phyloP scores from a whole-genome alignment of 345 rosid species.

The Gossypium sturtianum region DNA sequence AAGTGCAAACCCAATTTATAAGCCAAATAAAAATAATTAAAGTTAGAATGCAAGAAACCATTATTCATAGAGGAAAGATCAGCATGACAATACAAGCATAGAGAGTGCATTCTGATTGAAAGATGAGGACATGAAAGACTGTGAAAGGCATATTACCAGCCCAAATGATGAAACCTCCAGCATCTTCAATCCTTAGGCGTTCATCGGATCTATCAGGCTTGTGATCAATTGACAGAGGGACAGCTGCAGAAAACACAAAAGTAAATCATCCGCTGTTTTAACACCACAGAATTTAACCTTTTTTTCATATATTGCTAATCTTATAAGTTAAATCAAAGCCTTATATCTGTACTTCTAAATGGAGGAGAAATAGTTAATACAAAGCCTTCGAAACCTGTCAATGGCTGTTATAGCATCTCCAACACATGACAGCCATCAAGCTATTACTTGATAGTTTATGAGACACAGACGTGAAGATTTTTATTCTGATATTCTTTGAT shows the following conservation, averaged over 20 bases:
- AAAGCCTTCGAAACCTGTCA: neutral
- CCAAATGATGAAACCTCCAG: constrained; percentile 48
- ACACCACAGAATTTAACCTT: neutral
- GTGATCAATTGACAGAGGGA: constrained; percentile 42
- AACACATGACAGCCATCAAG: neutral
- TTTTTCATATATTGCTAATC: neutral
- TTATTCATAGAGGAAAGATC: neutral
- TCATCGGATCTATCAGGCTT: constrained; percentile 50
- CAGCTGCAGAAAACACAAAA: constrained; percentile 24
- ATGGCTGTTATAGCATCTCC: neutral
- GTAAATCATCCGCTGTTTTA: neutral
- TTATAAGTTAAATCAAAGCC: neutral
- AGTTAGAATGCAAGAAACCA: neutral
- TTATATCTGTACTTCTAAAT: neutral
- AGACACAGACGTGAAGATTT: neutral
- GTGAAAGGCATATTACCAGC: constrained; percentile 33
- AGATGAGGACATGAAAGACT: constrained; percentile 1
- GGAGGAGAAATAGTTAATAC: neutral
- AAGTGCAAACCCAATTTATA: neutral
- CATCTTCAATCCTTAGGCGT: constrained; percentile 43
- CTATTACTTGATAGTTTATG: neutral
- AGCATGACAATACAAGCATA: neutral
- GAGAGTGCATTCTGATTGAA: neutral
- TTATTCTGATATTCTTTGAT: neutral
- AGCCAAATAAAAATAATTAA: neutral